phyloP scores from a whole-genome alignment of 164 flowering plant genomes.

The Akebia trifoliata region DNA sequence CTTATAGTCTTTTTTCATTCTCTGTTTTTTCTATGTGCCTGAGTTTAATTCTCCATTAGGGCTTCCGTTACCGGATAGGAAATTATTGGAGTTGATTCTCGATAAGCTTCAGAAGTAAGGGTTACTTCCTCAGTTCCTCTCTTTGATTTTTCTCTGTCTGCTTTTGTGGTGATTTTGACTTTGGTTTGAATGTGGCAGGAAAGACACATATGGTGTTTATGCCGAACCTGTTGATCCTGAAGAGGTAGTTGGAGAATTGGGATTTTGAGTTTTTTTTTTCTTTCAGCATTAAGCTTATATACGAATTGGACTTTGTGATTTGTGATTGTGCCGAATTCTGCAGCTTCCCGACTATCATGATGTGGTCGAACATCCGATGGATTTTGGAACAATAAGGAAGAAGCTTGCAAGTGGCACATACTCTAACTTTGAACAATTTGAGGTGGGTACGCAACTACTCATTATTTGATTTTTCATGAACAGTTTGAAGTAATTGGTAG shows the following conservation, averaged over 20 bases:
- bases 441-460: constrained; percentile 75
- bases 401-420: constrained; percentile 70
- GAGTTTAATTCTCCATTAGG: constrained; percentile 14
- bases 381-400: constrained; percentile 87
- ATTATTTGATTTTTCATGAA: too few species aligned
- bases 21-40: constrained; percentile 4
- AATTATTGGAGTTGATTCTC: constrained; percentile 69
- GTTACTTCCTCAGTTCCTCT: too few species aligned
- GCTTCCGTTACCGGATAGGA: constrained; percentile 69
- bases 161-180: too few species aligned
- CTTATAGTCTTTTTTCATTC: too few species aligned
- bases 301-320: too few species aligned
- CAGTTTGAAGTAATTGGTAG: too few species aligned
- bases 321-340: too few species aligned
- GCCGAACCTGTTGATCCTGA: constrained; percentile 97
- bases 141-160: too few species aligned
- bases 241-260: constrained; percentile 66
- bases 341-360: constrained; percentile 97
- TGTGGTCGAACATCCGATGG: constrained; percentile 87
- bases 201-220: constrained; percentile 89
- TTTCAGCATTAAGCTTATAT: too few species aligned
- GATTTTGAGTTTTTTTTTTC: background rate
- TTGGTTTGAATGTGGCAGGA: constrained; percentile 50
- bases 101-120: constrained; percentile 92
- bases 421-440: constrained; percentile 64